Evolutionary conservation across 1,284 basidiomycete genomes (phyloP).

Genomic region (Boletus semigastroideus): DNA sequence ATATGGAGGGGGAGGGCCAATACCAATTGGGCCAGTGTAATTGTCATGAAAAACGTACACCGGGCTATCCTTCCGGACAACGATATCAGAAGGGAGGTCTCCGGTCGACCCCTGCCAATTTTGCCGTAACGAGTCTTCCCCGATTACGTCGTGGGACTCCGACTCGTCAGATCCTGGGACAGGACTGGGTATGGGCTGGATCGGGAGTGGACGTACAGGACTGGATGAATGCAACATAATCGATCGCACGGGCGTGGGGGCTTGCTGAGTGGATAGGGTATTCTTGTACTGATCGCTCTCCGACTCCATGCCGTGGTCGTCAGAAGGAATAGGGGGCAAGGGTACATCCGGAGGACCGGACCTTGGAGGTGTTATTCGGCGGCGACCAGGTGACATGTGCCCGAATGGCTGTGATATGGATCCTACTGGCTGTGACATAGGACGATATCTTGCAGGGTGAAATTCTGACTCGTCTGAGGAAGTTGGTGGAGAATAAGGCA

Average conservation of each 20-base stretch:
- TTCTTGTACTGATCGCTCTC: not conserved
- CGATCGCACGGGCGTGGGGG: slow-evolving; percentile 9
- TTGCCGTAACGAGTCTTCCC: slow-evolving; percentile 6
- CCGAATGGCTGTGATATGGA: slow-evolving; percentile 1
- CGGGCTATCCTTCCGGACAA: slow-evolving; percentile 28
- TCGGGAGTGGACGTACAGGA: slow-evolving; percentile 18
- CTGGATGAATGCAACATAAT: not conserved
- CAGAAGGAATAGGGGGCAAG: slow-evolving; percentile 25
- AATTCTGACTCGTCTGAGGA: slow-evolving; percentile 18
- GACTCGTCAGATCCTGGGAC: slow-evolving; percentile 15
- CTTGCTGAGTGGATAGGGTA: not conserved
- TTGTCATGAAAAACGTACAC: slow-evolving; percentile 9
- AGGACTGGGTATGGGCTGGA: slow-evolving; percentile 24
- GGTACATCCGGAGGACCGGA: slow-evolving; percentile 18
- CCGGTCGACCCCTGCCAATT: slow-evolving; percentile 4
- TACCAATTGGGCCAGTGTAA: slow-evolving; percentile 3
- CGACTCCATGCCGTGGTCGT: not conserved
- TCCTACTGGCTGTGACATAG: slow-evolving; percentile 4
- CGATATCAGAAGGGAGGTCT: slow-evolving; percentile 4
- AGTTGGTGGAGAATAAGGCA: slow-evolving; percentile 1
- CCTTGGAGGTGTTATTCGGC: slow-evolving; percentile 15
- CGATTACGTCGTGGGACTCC: slow-evolving; percentile 4
- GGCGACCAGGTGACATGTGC: slow-evolving; percentile 1
- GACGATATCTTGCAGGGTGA: slow-evolving; percentile 2
- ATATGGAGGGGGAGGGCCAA: slow-evolving; percentile 22